Evolutionary conservation across 2,329 filamentous ascomycete genomes (phyloP).

Genomic region (Clonostachys sp.): DNA sequence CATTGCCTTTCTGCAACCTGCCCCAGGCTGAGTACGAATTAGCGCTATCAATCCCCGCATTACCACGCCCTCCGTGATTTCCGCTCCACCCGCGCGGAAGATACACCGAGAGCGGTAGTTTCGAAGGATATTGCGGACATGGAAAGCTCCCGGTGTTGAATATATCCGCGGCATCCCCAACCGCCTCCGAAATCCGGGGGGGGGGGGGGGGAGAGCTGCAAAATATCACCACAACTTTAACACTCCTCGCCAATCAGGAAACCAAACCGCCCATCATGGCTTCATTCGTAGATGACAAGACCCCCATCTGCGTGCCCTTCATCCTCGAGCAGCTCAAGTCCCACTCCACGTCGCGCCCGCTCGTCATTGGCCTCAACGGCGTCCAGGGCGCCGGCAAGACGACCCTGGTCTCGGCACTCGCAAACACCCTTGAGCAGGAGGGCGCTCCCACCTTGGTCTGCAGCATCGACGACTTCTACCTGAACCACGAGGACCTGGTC

Average conservation of each 20-base stretch:
- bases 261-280: neutral
- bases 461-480: slow-evolving; percentile 88
- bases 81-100: too few relatives aligned
- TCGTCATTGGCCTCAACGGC: slow-evolving; percentile 86
- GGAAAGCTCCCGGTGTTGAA: too few relatives aligned
- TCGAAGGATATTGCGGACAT: too few relatives aligned
- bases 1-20: too few relatives aligned
- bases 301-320: slow-evolving; percentile 72
- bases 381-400: slow-evolving; percentile 93
- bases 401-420: slow-evolving; percentile 69
- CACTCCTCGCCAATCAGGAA: too few relatives aligned
- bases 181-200: neutral
- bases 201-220: neutral
- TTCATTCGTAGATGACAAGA: slow-evolving; percentile 69
- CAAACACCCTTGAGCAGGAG: slow-evolving; percentile 49
- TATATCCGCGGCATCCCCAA: neutral
- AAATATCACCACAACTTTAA: neutral
- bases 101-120: too few relatives aligned
- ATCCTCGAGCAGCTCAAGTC: slow-evolving; percentile 59
- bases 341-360: slow-evolving; percentile 43
- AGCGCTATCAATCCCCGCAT: too few relatives aligned
- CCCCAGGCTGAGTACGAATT: too few relatives aligned
- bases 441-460: slow-evolving; percentile 65
- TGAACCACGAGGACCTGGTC: slow-evolving; percentile 64
- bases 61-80: too few relatives aligned